Percentiles rank a stretch among this genome's conserved stretches.
Conservation (phyloP, 305 asterid genomes). For the Solanum hybrid region DNA sequence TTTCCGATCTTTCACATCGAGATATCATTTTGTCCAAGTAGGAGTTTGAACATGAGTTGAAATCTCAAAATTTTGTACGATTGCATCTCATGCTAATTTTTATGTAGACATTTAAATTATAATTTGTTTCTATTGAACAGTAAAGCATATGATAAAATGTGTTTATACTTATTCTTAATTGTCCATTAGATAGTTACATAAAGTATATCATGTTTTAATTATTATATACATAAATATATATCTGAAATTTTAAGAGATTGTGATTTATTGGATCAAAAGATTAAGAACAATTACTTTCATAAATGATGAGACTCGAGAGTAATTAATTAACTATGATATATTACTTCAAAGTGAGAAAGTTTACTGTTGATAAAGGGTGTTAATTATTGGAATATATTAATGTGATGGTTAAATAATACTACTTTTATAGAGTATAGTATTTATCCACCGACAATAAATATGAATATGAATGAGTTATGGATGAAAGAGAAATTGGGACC, state of each 20-base stretch:
- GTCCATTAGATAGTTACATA: neutral
- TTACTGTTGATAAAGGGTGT: neutral
- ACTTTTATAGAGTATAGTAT: neutral
- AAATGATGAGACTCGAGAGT: neutral
- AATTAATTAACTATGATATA: neutral
- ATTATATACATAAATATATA: neutral
- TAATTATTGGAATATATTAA: neutral
- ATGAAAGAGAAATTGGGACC: neutral
- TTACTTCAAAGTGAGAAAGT: neutral
- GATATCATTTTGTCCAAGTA: neutral
- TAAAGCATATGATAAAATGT: neutral
- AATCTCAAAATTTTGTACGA: neutral
- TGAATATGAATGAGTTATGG: neutral
- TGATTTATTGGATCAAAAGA: neutral
- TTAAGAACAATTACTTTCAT: neutral
- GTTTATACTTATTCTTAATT: neutral
- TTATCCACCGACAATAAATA: neutral
- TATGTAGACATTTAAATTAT: neutral
- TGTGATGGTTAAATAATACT: neutral
- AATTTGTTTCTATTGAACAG: neutral
- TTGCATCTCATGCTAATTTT: neutral
- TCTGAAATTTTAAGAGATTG: neutral
- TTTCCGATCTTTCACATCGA: neutral
- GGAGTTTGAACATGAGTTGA: neutral
- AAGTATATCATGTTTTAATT: neutral